Percentiles rank a stretch among this genome's conserved stretches.
These are phyloP conservation scores for Cyclotella baltica DNA, from an alignment of 108 stramenopile species.

Conservation along the genomic window DNA sequence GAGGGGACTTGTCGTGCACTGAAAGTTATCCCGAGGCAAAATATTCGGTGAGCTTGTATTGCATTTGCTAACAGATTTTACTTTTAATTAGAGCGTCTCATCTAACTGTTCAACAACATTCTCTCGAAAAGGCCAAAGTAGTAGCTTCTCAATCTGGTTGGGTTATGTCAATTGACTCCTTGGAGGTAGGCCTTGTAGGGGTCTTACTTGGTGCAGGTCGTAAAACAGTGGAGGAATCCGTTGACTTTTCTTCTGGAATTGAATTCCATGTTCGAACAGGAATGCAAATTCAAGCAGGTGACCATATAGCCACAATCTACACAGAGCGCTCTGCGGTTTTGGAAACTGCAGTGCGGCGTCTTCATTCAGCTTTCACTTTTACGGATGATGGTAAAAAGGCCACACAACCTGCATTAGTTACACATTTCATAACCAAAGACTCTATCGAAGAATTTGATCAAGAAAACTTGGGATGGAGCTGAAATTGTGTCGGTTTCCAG, in stretches of 20 bases:
- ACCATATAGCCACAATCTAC: slow-evolving; percentile 55
- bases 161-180: slow-evolving; percentile 62
- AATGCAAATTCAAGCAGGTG: slow-evolving; percentile 56
- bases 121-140: slow-evolving; percentile 14
- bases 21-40: slow-evolving; percentile 49
- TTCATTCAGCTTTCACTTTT: slow-evolving; percentile 27
- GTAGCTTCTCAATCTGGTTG: slow-evolving; percentile 47
- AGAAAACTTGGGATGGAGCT: slow-evolving; percentile 1
- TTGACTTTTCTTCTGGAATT: slow-evolving; percentile 74
- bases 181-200: slow-evolving; percentile 59
- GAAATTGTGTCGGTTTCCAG: background rate
- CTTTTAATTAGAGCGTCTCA: background rate
- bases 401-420: slow-evolving; percentile 24
- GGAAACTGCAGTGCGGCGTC: slow-evolving; percentile 16
- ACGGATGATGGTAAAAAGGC: slow-evolving; percentile 18
- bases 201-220: slow-evolving; percentile 83
- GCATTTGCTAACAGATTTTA: background rate
- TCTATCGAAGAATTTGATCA: slow-evolving; percentile 40
- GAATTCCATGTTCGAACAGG: slow-evolving; percentile 64
- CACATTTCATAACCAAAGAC: slow-evolving; percentile 47
- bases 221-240: slow-evolving; percentile 55
- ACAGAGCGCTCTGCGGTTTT: slow-evolving; percentile 31
- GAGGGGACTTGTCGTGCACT: slow-evolving; percentile 62
- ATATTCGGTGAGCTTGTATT: slow-evolving; percentile 20
- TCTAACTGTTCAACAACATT: background rate